Evolutionary conservation across 495 filamentous ascomycete species (phyloP).

Genomic region (Daldinia bambusicola): DNA sequence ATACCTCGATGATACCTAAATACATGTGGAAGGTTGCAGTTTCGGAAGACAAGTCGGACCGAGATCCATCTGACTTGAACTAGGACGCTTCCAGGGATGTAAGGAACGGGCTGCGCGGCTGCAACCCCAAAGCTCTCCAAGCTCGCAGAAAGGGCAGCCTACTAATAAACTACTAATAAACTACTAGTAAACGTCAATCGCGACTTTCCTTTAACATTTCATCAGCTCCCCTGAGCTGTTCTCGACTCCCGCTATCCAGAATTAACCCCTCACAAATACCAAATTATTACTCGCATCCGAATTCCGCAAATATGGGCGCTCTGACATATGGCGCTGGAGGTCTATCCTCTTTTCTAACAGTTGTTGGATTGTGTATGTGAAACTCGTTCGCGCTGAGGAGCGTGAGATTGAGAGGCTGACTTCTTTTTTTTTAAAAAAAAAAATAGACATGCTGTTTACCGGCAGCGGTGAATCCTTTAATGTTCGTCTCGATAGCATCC

Average conservation of each 20-base stretch:
- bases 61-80: neutral
- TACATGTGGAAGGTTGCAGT: neutral
- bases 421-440: too few species aligned
- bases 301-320: constrained; percentile 59
- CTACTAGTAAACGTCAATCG: constrained; percentile 35
- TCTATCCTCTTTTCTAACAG: constrained; percentile 74
- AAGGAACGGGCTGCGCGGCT: constrained; percentile 14
- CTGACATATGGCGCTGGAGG: constrained; percentile 74
- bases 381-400: constrained; percentile 2
- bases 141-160: constrained; percentile 41
- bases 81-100: constrained; percentile 6
- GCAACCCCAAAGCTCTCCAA: constrained; percentile 39
- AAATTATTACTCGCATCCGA: constrained; percentile 14
- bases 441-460: constrained; percentile 97
- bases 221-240: constrained; percentile 39
- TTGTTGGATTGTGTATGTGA: constrained; percentile 85
- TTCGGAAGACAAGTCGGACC: constrained; percentile 23
- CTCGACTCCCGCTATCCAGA: constrained; percentile 25
- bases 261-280: constrained; percentile 19
- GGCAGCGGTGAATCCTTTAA: constrained; percentile 96
- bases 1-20: neutral
- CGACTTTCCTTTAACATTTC: constrained; percentile 31
- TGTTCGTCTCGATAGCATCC: constrained; percentile 63
- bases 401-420: constrained; percentile 50
- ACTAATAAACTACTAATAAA: constrained; percentile 9